Evolutionary conservation across 495 filamentous ascomycete genomes (phyloP).

Genomic region (Amniculicola lignicola): DNA sequence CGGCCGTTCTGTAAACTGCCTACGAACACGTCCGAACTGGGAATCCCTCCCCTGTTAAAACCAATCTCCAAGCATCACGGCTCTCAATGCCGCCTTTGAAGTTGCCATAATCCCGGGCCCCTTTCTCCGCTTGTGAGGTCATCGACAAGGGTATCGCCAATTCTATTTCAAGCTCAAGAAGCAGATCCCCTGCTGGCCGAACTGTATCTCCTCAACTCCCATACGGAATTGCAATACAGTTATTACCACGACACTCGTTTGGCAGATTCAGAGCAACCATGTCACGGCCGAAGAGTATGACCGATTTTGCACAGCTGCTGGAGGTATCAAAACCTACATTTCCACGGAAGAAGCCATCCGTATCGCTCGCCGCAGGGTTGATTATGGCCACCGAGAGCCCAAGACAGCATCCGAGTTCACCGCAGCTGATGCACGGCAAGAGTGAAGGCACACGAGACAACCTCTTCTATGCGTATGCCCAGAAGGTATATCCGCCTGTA

Average conservation of each 20-base stretch:
- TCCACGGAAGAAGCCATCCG: conserved; percentile 14
- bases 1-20: too few species aligned
- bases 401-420: not conserved
- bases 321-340: conserved; percentile 15
- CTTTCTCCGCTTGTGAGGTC: conserved; percentile 8
- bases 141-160: conserved; percentile 26
- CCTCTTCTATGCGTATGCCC: conserved; percentile 33
- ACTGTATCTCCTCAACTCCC: not conserved
- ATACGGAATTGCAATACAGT: not conserved
- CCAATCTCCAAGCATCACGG: too few species aligned
- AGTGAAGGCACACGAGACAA: conserved; percentile 6
- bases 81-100: too few species aligned
- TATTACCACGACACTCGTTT: not conserved
- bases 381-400: conserved; percentile 21
- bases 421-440: not conserved
- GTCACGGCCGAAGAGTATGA: conserved; percentile 27
- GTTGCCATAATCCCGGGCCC: too few species aligned
- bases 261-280: not conserved
- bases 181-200: too few species aligned
- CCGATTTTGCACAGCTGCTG: conserved; percentile 22
- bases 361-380: conserved; percentile 22
- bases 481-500: conserved; percentile 18
- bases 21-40: too few species aligned
- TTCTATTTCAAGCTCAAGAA: too few species aligned
- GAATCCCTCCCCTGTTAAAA: too few species aligned